Evolutionary conservation across 805 yeast species (phyloP), one percentile per base, ranked within the genome.

Genomic region (Isabelozyma gotoi): DNA sequence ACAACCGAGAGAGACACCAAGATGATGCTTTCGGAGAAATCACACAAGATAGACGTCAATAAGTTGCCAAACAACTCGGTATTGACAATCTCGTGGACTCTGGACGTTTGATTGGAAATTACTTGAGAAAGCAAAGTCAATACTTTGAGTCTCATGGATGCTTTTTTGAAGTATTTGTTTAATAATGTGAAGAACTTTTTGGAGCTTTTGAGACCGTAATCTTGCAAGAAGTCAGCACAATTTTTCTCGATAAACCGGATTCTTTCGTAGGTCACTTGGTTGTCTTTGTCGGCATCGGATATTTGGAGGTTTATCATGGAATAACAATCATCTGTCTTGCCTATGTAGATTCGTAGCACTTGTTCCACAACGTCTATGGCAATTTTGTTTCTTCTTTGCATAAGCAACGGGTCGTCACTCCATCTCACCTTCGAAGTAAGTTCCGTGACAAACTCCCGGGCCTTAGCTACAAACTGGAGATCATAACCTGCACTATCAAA

Each of bases 401-500:
- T 29, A 17, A 68, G 48, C 2, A 36, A 39, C 2, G 44, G 41
- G 46, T 68, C 74, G 1, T 46, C 48, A 3, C 62, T 50, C 3
- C 50, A 36, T 24, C 36, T 33, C 5, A 41, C 33, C 27, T 55
- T 47, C 11, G 49, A 45, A 7, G 60, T 45, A 7, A 65, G 39
- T 2, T 53, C 52, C 15, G 33, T 34, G 4, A 71, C 52, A 19
- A 71, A 60, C 8, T 48, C 51, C 38, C 71, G 47, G 8, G 68
- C 42, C 38, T 62, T 61, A 8, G 49, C 51, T 8, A 71, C 71
- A 45, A 76, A 63, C 6, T 53, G 54, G n/a, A 68, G 51, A 42
- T 68, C 72, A 41, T 62, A 65, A 2, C 86, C 84, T 0, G 84
- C 82, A 29, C 85, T 78, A 51, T 82, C 83, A 3, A 81, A 63